Evolutionary conservation across 2,329 filamentous ascomycete genomes (phyloP), one percentile per base, ranked within the genome.

Genomic region (Thielaviopsis ethacetica): DNA sequence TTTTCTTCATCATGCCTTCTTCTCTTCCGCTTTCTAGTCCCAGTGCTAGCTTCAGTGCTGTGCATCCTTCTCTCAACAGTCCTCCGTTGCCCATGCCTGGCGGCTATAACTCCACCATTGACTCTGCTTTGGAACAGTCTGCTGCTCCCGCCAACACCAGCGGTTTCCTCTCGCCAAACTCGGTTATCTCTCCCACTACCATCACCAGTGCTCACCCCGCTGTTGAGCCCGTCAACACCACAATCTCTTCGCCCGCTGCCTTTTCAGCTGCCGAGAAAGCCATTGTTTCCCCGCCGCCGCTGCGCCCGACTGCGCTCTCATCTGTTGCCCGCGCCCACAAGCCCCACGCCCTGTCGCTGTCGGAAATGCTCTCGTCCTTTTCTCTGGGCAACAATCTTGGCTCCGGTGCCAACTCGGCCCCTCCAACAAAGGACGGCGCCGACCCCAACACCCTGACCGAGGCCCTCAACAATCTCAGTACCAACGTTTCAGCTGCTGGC

Each of bases 281-380:
- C 22, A 44, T 52, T 22, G 55, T 53, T 34, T n/a, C 55, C 10
- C 53, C 59, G 17, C 59, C 56, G 47, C 56, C 56, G 30, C 86
- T 88, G 13, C 82, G 83, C 63, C 88, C 91, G 71, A 91, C 88
- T 59, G 83, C 90, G 5, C 72, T 91, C 64, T 85, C 85, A 59
- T 90, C 86, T 15, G 76, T 80, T 51, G 73, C 77, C 60, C 78
- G 78, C 66, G 79, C 76, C 65, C 77, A 78, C 65, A 80, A 81
- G 66, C 79, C 83, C 57, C 78, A 84, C 67, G 75, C 82, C 54
- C 77, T 85, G 22, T 81, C 82, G 27, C 71, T 87, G 62, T 73
- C 77, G 70, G 75, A 76, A 61, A 79, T 88, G 72, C 70, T 84
- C 57, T 78, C 75, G 58, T 70, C 72, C 59, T 73, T 61, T 55